Base-by-base conservation (phyloP, 192 early-diverging fungal genomes). In the Diversispora eburnea region DNA sequence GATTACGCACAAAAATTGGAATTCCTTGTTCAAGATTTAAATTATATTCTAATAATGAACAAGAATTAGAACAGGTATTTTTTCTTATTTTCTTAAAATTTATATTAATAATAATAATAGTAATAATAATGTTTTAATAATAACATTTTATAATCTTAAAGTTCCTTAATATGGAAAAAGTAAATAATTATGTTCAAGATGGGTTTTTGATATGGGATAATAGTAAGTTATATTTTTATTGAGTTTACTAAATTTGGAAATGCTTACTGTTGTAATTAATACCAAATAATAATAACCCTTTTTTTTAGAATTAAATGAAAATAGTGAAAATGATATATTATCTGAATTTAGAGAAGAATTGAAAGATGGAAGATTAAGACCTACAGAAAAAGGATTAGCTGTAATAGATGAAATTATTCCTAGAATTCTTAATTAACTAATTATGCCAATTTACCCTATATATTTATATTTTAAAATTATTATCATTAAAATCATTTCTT, bases 381-480 rank as follows among this genome's bases (percentile, higher is more conserved):
- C 85, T 3, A 87, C 85, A 25, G 84, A 87, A 72, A 58, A 62
- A 25, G 85, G 85, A 7, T 76, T 87, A 64, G 82, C 80, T 5
- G 78, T 85, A 10, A 82, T 82, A 10, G 85, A 87, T 70, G 77
- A 79, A 33, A 81, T 87, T 55, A 65, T 84, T 25, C 77, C 82
- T 10, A 72, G 75, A 22, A 59, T 84, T 7, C 42, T 84, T 43
- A 73, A 63, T 19, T 77, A 68, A 73, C 2, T 20, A 12, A 47
- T 45, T 3, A 67, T 51, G 12, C 0, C 19, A 12, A 67, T 49
- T 42, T n/a, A 17, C 20, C 41, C 15, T 49, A n/a, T n/a, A n/a
- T n/a, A n/a, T n/a, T n/a, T n/a, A n/a, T n/a, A n/a, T n/a, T n/a
- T n/a, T n/a, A n/a, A n/a, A n/a, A n/a, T n/a, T n/a, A n/a, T n/a